Conservation (phyloP, 352 stramenopile species). For the Hyaloperonospora brassicae region DNA sequence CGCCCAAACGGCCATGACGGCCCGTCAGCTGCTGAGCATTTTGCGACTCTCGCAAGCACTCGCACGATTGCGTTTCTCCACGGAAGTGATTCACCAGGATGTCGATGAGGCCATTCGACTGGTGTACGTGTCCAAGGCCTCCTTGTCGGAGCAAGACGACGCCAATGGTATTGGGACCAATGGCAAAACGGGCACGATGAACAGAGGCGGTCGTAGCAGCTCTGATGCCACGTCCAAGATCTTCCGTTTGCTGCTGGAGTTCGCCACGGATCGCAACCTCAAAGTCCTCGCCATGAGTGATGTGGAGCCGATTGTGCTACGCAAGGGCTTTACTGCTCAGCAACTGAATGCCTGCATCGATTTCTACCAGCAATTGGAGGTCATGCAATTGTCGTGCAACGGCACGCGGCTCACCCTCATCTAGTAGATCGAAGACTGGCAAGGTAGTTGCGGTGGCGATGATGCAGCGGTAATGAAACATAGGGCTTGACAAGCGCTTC, state of each 20-base stretch:
- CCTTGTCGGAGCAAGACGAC: constrained; percentile 86
- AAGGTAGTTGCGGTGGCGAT: no score
- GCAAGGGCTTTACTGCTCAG: constrained; percentile 94
- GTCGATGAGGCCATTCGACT: constrained; percentile 96
- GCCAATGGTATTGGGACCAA: constrained; percentile 25
- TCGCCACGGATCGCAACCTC: constrained; percentile 64
- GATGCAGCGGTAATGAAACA: no score
- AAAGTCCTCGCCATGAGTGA: constrained; percentile 80
- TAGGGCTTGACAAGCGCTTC: no score
- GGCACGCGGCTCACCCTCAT: constrained; percentile 78
- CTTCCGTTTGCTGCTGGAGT: constrained; percentile 93
- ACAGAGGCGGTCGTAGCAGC: constrained; percentile 16
- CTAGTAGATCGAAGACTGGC: constrained; percentile 4
- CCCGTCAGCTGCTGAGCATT: constrained; percentile 97
- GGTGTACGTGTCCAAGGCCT: constrained; percentile 97
- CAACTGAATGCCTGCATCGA: constrained; percentile 92
- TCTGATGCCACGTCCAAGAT: constrained; percentile 92
- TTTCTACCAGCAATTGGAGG: constrained; percentile 89
- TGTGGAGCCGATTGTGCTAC: constrained; percentile 91
- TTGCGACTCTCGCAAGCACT: constrained; percentile 95
- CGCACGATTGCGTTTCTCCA: constrained; percentile 93
- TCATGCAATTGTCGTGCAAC: constrained; percentile 72
- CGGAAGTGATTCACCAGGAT: constrained; percentile 92
- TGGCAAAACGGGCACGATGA: constrained; percentile 14
- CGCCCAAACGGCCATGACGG: constrained; percentile 97